Evolutionary conservation across 2,329 filamentous ascomycete species (phyloP), one percentile per base, ranked within the genome.

Genomic region (Diaporthe capsici): DNA sequence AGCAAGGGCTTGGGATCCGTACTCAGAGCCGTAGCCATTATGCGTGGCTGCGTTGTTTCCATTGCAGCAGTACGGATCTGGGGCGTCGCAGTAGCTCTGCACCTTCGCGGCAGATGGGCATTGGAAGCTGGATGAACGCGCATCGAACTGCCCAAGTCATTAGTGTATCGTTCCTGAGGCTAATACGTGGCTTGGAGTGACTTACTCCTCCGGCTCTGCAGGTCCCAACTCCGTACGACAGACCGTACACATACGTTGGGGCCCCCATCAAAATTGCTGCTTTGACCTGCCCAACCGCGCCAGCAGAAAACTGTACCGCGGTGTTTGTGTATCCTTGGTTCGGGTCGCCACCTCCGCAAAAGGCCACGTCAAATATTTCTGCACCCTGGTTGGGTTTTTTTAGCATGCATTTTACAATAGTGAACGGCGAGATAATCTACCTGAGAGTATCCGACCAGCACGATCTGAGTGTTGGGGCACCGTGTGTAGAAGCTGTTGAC

Each of bases 21-120:
- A 93, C 79, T 90, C 89, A 76, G 84, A 86, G n/a, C 90, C 91
- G 76, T 94, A 93, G 68, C 90, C 87, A 81, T 92, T 89, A 82
- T 93, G 92, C 9, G 88, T 86, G 79, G 89, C 88, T 37, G 87
- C 85, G 76, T 93, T 86, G 79, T 87, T 91, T 67, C 92, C 92
- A 57, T 88, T 91, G 83, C 91, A 93, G 87, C 92, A 93, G 84
- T 92, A 93, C 0, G 91, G 91, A 77, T 93, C 92, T 4, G 88
- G 80, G 6, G 88, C 84, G 79, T 94, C 92, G 82, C 92, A 93
- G 86, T 93, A 93, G 6, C 90, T 91, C 83, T 92, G 85, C 78
- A 93, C 90, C 10, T 83, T 80, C 76, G 82, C 86, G 31, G 85
- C 86, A 13, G 90, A 87, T 1, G 86, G 83, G 84, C 91, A 93